Evolutionary conservation across 305 asterid genomes (phyloP).

Genomic region (Fraxinus floribunda): DNA sequence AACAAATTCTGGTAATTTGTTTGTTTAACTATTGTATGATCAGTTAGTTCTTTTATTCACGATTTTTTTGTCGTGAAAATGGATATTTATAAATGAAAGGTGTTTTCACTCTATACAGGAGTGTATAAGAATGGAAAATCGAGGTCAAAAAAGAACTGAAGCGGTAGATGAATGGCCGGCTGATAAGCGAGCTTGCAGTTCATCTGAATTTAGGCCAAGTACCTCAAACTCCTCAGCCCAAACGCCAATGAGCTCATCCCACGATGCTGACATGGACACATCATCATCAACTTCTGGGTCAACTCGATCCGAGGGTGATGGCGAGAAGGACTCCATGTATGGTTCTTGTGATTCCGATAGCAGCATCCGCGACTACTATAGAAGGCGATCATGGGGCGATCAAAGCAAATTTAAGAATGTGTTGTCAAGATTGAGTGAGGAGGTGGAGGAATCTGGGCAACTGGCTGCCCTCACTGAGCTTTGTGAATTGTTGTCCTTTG

Average conservation of each 20-base stretch:
- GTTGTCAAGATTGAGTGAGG: constrained; percentile 60
- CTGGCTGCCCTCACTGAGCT: constrained; percentile 81
- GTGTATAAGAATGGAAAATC: constrained; percentile 55
- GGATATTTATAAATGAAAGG: constrained; percentile 2
- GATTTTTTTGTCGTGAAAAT: constrained; percentile 4
- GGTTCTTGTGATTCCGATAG: constrained; percentile 83
- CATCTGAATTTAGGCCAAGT: constrained; percentile 71
- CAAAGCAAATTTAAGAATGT: constrained; percentile 65
- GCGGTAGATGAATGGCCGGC: constrained; percentile 78
- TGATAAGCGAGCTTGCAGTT: constrained; percentile 90
- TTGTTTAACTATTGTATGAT: constrained; percentile 10
- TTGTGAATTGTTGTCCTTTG: constrained; percentile 82
- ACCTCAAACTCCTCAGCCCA: constrained; percentile 63
- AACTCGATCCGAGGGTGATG: constrained; percentile 72
- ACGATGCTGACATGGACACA: constrained; percentile 71
- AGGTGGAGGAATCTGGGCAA: constrained; percentile 71
- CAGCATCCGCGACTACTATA: constrained; percentile 57
- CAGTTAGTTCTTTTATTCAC: neutral
- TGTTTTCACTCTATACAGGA: constrained; percentile 20
- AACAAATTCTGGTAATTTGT: constrained; percentile 2
- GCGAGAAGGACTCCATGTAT: constrained; percentile 65
- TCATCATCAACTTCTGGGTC: constrained; percentile 79
- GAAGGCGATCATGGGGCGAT: constrained; percentile 54
- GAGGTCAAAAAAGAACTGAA: constrained; percentile 89
- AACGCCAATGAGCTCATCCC: constrained; percentile 47